Conservation (phyloP, 1,284 basidiomycete species). For the Cryptococcus depauperatus region DNA sequence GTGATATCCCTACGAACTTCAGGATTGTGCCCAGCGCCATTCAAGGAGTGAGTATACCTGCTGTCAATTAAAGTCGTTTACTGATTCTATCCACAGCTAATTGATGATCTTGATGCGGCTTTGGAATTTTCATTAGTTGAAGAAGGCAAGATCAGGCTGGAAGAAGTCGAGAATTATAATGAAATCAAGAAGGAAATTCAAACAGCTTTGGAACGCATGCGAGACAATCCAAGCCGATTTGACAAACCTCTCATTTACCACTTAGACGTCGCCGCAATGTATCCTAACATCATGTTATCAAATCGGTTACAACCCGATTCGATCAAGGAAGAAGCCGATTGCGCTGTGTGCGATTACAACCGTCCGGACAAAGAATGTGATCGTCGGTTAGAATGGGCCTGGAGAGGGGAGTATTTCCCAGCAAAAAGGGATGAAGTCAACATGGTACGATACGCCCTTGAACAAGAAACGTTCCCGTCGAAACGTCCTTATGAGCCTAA, state of each 20-base stretch:
- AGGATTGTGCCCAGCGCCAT: slow-evolving; percentile 83
- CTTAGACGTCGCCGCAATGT: slow-evolving; percentile 99
- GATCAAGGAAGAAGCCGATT: slow-evolving; percentile 91
- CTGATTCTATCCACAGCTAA: slow-evolving; percentile 54
- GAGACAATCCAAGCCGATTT: slow-evolving; percentile 78
- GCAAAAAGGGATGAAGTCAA: slow-evolving; percentile 97
- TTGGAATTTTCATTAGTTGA: slow-evolving; percentile 81
- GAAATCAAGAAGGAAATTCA: slow-evolving; percentile 78
- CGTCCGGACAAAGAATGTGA: slow-evolving; percentile 93
- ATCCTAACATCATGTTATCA: slow-evolving; percentile 99
- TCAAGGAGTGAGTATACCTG: slow-evolving; percentile 56
- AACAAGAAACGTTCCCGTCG: slow-evolving; percentile 87
- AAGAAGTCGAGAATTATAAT: slow-evolving; percentile 89
- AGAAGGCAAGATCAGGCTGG: slow-evolving; percentile 73
- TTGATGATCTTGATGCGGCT: slow-evolving; percentile 87
- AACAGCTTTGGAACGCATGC: slow-evolving; percentile 73
- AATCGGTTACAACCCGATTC: slow-evolving; percentile 98
- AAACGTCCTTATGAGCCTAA: slow-evolving; percentile 64
- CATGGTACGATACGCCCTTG: slow-evolving; percentile 96
- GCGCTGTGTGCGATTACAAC: slow-evolving; percentile 98
- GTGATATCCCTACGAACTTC: slow-evolving; percentile 92
- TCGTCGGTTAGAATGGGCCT: slow-evolving; percentile 92
- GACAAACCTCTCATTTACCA: slow-evolving; percentile 98
- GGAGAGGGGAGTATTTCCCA: slow-evolving; percentile 98
- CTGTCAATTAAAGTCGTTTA: background rate